Conservation (phyloP, 371 early-diverging fungal genomes). For the Basidiobolus meristosporus region DNA sequence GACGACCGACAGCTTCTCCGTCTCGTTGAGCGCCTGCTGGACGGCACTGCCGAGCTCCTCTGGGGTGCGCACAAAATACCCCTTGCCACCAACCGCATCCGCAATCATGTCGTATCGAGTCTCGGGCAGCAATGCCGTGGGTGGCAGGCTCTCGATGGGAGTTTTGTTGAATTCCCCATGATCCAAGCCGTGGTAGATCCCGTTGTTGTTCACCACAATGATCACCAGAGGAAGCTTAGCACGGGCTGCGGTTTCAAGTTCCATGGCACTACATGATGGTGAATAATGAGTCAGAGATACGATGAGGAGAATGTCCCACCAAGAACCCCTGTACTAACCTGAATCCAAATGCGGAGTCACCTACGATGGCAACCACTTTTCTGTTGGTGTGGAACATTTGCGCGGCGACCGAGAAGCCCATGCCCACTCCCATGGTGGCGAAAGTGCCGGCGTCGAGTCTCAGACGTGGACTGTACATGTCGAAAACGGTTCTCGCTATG, state of each 20-base stretch:
- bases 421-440: constrained; percentile 70
- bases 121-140: constrained; percentile 41
- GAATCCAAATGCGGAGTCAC: constrained; percentile 73
- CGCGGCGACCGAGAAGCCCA: constrained; percentile 64
- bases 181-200: constrained; percentile 55
- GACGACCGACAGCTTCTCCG: constrained; percentile 17
- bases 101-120: constrained; percentile 45
- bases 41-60: constrained; percentile 31
- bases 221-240: constrained; percentile 36
- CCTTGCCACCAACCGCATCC: constrained; percentile 41
- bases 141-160: constrained; percentile 18
- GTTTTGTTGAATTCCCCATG: constrained; percentile 12
- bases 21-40: constrained; percentile 17
- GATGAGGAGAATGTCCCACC: not conserved
- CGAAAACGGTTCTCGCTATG: constrained; percentile 52
- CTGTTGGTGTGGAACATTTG: constrained; percentile 26
- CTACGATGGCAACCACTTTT: constrained; percentile 44
- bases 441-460: constrained; percentile 60
- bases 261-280: constrained; percentile 35
- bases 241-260: constrained; percentile 60
- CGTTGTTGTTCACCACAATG: constrained; percentile 64
- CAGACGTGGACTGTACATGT: constrained; percentile 34
- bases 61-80: constrained; percentile 36
- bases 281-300: not conserved
- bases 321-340: constrained; percentile 9